These are phyloP conservation scores for Starmerella sp. DNA, from an alignment of 805 yeast species.

Conservation along the genomic window DNA sequence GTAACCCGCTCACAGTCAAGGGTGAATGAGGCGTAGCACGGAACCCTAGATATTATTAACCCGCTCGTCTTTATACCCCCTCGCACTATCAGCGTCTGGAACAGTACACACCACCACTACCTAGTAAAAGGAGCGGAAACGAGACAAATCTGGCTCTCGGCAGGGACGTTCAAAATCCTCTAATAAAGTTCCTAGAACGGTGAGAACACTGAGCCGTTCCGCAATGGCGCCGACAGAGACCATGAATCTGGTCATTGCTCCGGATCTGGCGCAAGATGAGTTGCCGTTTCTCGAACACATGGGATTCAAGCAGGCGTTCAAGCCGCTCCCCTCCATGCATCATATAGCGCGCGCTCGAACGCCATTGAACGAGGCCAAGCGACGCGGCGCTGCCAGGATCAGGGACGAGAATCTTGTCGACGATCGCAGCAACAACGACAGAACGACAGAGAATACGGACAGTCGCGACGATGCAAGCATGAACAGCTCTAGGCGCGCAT, in stretches of 20 bases:
- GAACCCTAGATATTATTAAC: constrained; percentile 4
- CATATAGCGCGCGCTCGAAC: background rate
- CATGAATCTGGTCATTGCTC: background rate
- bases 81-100: constrained; percentile 1
- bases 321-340: background rate
- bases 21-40: background rate
- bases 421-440: too few species aligned
- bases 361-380: background rate
- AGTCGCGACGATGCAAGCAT: background rate
- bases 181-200: background rate
- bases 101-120: background rate
- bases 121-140: background rate
- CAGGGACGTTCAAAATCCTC: background rate
- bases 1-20: background rate
- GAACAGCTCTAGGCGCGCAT: background rate
- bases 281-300: constrained; percentile 3
- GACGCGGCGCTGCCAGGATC: background rate
- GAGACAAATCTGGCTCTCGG: background rate
- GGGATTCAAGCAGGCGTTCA: constrained; percentile 1
- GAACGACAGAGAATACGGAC: background rate
- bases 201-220: background rate
- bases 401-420: background rate
- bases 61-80: background rate
- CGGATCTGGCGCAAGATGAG: constrained; percentile 2
- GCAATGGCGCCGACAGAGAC: constrained; percentile 2